These are phyloP conservation scores for Galerina marginata DNA, from an alignment of 768 basidiomycete genomes.

Conservation along the genomic window DNA sequence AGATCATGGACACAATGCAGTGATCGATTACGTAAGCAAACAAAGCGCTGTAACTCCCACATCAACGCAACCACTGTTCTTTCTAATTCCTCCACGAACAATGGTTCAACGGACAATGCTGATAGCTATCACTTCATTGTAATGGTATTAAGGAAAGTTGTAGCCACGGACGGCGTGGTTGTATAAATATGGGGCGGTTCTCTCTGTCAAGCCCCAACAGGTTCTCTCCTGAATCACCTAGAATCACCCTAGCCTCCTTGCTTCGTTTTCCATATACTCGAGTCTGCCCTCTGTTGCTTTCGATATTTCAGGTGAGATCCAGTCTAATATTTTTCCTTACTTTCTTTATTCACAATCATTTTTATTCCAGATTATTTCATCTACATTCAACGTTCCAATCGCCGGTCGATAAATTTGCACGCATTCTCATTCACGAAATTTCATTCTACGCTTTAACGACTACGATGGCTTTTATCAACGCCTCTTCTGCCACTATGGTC, in stretches of 20 bases:
- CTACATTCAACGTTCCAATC: conserved; percentile 13
- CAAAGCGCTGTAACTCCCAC: too few species aligned
- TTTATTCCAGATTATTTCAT: conserved; percentile 6
- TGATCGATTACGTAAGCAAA: too few species aligned
- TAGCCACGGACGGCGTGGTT: neutral
- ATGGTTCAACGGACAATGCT: conserved; percentile 1
- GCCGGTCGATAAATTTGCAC: conserved; percentile 25
- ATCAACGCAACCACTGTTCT: too few species aligned
- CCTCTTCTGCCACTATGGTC: conserved; percentile 13
- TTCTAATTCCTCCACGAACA: neutral
- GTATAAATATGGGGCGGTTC: conserved; percentile 21
- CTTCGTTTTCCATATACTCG: conserved; percentile 7
- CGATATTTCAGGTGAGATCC: conserved; percentile 16
- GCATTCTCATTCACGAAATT: conserved; percentile 8
- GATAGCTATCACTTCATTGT: conserved; percentile 5
- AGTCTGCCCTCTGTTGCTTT: conserved; percentile 7
- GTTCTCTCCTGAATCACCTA: conserved; percentile 22
- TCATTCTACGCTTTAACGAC: conserved; percentile 14
- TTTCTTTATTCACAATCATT: neutral
- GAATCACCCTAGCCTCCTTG: conserved; percentile 13
- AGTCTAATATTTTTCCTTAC: neutral
- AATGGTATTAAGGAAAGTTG: neutral
- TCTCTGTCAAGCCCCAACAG: conserved; percentile 19
- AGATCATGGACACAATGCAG: too few species aligned
- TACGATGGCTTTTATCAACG: conserved; percentile 15